Base-by-base conservation (phyloP, 495 filamentous ascomycete genomes). In the Xylaria scruposa region DNA sequence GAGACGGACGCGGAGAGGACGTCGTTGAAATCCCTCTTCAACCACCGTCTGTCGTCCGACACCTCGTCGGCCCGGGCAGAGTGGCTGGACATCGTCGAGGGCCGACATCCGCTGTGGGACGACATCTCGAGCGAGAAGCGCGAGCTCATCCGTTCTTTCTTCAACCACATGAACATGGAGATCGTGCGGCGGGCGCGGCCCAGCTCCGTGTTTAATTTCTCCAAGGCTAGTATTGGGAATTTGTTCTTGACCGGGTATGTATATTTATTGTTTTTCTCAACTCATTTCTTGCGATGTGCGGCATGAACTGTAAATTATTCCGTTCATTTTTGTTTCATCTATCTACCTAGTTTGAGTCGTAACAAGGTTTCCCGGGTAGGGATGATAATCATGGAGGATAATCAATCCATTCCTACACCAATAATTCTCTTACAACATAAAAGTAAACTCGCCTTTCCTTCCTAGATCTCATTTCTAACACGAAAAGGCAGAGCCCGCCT, bases 81-180 rank as follows among this genome's bases (percentile, higher is more conserved):
- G 83, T 98, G 95, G 93, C 88, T 93, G n/a, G 90, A 92, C 29
- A 94, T 98, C 59, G 90, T 98, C 53, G 93, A 97, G 77, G 92
- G 91, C 10, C 90, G 90, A 0, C 92, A 94, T 49, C 70, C 78
- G 13, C 86, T 97, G 12, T 98, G 95, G 93, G 82, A 74, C 9
- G 81, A 87, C 70, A 92, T 98, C 74, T 90, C 93, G 0, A 91
- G 92, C 5, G 88, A 92, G 47, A 97, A 97, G 83, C 90, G 92
- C 70, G 95, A 98, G 79, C 89, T 98, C 59, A 95, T 98, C 77
- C 91, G 95, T 42, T 94, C 92, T 36, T 92, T 97, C 75, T 90
- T 98, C 75, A 95, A 96, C 77, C 86, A 90, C 53, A 81, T 97
- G 29, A 97, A 98, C 75, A 81, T 97, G 58, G 95, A 98, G 81